These are phyloP conservation scores for Blastobotrys robertii DNA, from an alignment of 805 yeast genomes.

Conservation along the genomic window DNA sequence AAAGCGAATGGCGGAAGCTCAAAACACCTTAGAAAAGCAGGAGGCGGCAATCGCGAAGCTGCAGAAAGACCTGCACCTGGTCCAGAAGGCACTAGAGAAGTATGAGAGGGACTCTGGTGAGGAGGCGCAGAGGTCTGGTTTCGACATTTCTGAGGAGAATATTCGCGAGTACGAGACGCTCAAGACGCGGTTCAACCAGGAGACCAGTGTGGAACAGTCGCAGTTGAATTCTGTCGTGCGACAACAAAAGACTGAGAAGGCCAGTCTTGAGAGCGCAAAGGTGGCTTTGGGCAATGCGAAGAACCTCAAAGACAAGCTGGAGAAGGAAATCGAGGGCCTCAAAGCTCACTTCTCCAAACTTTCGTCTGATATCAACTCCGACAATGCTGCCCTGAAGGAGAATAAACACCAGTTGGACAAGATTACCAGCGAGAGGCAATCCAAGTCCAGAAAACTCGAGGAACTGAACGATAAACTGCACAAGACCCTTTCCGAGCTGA, in stretches of 20 bases:
- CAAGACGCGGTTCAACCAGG: conserved; percentile 38
- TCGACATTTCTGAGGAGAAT: conserved; percentile 40
- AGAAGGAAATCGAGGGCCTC: conserved; percentile 30
- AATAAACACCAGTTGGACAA: conserved; percentile 18
- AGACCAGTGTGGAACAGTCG: conserved; percentile 18
- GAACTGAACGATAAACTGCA: conserved; percentile 56
- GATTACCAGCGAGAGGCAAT: conserved; percentile 19
- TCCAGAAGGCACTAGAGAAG: conserved; percentile 31
- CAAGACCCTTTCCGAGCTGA: conserved; percentile 48
- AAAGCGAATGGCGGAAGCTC: conserved; percentile 18
- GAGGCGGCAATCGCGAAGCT: conserved; percentile 36
- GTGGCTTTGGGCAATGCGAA: conserved; percentile 12
- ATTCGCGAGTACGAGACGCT: conserved; percentile 48
- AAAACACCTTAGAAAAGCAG: conserved; percentile 29
- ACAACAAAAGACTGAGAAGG: conserved; percentile 19
- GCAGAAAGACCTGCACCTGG: conserved; percentile 39
- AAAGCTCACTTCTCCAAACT: conserved; percentile 30
- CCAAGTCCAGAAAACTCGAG: conserved; percentile 35
- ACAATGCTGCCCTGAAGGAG: conserved; percentile 15
- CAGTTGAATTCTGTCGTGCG: conserved; percentile 16
- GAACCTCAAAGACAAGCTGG: conserved; percentile 9
- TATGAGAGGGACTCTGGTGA: conserved; percentile 31
- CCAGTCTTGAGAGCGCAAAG: conserved; percentile 12
- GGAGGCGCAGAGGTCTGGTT: conserved; percentile 24
- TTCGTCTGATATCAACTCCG: conserved; percentile 18